A percentile compares a stretch with the other conserved stretches of the same genome.
Evolutionary conservation across 2,329 filamentous ascomycete genomes (phyloP).

Genomic region (Claviceps capensis): DNA sequence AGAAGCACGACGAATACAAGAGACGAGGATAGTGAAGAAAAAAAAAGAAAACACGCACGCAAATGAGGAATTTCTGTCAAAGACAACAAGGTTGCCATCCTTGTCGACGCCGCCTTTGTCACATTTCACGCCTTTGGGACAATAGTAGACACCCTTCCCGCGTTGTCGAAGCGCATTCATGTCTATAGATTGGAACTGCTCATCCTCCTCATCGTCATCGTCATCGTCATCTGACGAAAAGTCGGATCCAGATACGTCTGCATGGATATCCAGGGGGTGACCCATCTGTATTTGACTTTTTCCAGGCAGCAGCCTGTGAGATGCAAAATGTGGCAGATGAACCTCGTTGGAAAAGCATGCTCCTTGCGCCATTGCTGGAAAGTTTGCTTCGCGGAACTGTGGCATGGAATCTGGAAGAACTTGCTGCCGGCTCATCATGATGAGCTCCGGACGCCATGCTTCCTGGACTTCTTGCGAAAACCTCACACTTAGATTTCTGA

Average conservation of each 20-base stretch:
- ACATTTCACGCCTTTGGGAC: slow-evolving; percentile 21
- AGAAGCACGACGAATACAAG: background rate
- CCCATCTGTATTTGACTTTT: slow-evolving; percentile 8
- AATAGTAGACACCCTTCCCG: slow-evolving; percentile 25
- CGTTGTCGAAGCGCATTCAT: slow-evolving; percentile 26
- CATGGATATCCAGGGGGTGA: slow-evolving; percentile 3
- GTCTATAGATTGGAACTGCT: slow-evolving; percentile 21
- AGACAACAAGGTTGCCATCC: slow-evolving; percentile 22
- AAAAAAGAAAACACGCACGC: slow-evolving; percentile 15
- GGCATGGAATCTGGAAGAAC: slow-evolving; percentile 11
- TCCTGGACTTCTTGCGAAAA: slow-evolving; percentile 22
- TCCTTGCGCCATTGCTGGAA: slow-evolving; percentile 8
- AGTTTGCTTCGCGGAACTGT: slow-evolving; percentile 11
- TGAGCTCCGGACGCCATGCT: slow-evolving; percentile 14
- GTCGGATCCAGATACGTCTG: slow-evolving; percentile 11
- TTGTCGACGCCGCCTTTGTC: slow-evolving; percentile 28
- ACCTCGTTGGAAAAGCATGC: slow-evolving; percentile 9
- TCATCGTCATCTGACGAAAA: slow-evolving; percentile 19
- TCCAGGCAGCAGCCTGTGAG: slow-evolving; percentile 13
- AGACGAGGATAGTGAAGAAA: background rate
- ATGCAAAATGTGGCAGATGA: slow-evolving; percentile 11
- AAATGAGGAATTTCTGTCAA: slow-evolving; percentile 29
- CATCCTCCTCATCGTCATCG: slow-evolving; percentile 10
- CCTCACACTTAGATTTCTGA: slow-evolving; percentile 19
- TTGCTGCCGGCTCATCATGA: slow-evolving; percentile 7